Conservation (phyloP, 2,329 filamentous ascomycete genomes). For the Sclerotinia spermophila region DNA sequence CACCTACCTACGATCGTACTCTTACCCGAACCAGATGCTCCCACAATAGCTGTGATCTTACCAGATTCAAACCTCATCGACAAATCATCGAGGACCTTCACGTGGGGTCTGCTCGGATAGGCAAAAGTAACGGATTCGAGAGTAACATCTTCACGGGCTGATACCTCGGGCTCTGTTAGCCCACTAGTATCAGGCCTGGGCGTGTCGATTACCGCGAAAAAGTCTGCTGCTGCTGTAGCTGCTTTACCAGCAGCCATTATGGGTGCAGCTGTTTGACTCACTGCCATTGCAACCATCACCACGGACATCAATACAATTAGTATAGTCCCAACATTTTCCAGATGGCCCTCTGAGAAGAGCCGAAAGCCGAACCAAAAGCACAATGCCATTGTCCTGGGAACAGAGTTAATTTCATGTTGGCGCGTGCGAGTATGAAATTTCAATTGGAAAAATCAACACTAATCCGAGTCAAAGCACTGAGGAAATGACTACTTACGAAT, state of each 20-base stretch:
- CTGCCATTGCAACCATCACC: conserved; percentile 25
- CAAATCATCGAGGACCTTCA: conserved; percentile 37
- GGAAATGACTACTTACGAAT: conserved; percentile 24
- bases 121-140: conserved; percentile 37
- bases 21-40: conserved; percentile 43
- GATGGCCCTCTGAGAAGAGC: conserved; percentile 44
- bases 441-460: not conserved
- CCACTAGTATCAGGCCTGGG: conserved; percentile 39
- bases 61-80: conserved; percentile 36
- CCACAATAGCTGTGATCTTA: conserved; percentile 44
- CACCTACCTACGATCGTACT: conserved; percentile 39
- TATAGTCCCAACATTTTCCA: conserved; percentile 51
- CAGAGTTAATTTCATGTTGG: not conserved
- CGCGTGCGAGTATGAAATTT: not conserved
- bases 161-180: conserved; percentile 46
- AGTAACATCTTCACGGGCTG: conserved; percentile 40
- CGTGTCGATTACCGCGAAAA: conserved; percentile 38
- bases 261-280: conserved; percentile 55
- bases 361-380: conserved; percentile 58
- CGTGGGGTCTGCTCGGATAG: conserved; percentile 36
- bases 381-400: conserved; percentile 49
- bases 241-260: conserved; percentile 46
- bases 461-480: not conserved
- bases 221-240: conserved; percentile 38
- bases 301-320: conserved; percentile 39